Percentiles rank a stretch among this genome's conserved stretches.
phyloP scores from a whole-genome alignment of 768 basidiomycete species.

The Hirschioporus abietinus region DNA sequence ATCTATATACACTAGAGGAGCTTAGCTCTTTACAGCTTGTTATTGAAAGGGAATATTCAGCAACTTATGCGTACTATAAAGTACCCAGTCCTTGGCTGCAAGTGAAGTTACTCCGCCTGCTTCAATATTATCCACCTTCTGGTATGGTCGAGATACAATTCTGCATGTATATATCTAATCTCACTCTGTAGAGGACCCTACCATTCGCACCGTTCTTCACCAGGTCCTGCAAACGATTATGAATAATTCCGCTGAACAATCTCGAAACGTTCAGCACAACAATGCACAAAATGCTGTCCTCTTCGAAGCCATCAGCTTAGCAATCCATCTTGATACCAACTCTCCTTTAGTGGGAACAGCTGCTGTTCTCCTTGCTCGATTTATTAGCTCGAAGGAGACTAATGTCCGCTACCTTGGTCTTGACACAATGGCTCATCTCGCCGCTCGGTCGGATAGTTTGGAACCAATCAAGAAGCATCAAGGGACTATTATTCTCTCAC shows the following conservation, averaged over 20 bases:
- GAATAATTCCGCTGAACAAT: constrained; percentile 85
- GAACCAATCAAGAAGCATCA: constrained; percentile 94
- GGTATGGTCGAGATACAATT: constrained; percentile 42
- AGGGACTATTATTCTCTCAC: constrained; percentile 87
- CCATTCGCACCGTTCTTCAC: constrained; percentile 69
- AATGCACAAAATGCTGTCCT: constrained; percentile 98
- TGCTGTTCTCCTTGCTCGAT: constrained; percentile 86
- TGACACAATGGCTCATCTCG: constrained; percentile 97
- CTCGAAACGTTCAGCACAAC: constrained; percentile 95
- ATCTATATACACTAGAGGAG: not conserved
- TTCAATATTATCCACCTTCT: constrained; percentile 95
- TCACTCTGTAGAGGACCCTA: constrained; percentile 66
- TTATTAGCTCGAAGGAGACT: constrained; percentile 97
- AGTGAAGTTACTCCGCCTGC: constrained; percentile 85
- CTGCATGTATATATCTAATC: constrained; percentile 8
- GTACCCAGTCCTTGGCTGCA: constrained; percentile 98
- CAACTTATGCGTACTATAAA: constrained; percentile 95
- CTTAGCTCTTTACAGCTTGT: constrained; percentile 53
- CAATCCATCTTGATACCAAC: constrained; percentile 91
- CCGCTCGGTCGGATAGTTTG: constrained; percentile 86
- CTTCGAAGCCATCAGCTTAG: constrained; percentile 95
- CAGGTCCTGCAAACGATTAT: constrained; percentile 86
- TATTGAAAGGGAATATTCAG: constrained; percentile 82
- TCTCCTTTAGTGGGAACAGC: constrained; percentile 86
- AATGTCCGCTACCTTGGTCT: constrained; percentile 97